Evolutionary conservation across 176 grass and related monocot genomes (phyloP).

Genomic region (Carex scoparia): DNA sequence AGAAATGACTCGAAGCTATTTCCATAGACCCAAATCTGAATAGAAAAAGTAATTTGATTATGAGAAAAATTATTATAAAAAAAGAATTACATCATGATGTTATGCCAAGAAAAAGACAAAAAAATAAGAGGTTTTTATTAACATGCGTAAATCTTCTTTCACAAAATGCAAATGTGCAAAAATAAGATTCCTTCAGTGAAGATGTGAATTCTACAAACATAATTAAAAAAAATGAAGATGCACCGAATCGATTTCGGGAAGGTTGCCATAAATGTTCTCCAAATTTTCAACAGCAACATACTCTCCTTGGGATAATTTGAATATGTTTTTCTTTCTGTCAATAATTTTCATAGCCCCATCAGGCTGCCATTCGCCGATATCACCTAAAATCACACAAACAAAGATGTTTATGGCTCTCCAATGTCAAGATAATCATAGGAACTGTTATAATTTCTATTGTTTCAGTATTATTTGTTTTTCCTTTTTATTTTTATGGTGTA

Average conservation of each 20-base stretch:
- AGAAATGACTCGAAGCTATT: conserved; percentile 95
- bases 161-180: background rate
- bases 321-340: conserved; percentile 98
- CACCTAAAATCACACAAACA: conserved; percentile 38
- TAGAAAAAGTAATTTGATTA: background rate
- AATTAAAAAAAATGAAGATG: conserved; percentile 15
- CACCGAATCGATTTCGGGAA: conserved; percentile 80
- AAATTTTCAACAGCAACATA: conserved; percentile 95
- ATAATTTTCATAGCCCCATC: conserved; percentile 97
- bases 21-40: conserved; percentile 88
- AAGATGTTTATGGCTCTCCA: background rate
- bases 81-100: background rate
- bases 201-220: background rate
- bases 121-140: background rate
- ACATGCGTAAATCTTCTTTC: background rate
- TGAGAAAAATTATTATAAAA: background rate
- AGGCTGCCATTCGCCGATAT: conserved; percentile 91
- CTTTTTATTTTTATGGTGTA: background rate
- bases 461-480: background rate
- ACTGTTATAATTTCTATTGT: background rate
- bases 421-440: background rate
- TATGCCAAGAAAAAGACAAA: background rate
- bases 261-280: conserved; percentile 86
- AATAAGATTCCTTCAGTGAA: background rate
- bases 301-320: conserved; percentile 97